Evolutionary conservation across 169 alveolate genomes (phyloP).

Genomic region (Eimeria mitis): DNA sequence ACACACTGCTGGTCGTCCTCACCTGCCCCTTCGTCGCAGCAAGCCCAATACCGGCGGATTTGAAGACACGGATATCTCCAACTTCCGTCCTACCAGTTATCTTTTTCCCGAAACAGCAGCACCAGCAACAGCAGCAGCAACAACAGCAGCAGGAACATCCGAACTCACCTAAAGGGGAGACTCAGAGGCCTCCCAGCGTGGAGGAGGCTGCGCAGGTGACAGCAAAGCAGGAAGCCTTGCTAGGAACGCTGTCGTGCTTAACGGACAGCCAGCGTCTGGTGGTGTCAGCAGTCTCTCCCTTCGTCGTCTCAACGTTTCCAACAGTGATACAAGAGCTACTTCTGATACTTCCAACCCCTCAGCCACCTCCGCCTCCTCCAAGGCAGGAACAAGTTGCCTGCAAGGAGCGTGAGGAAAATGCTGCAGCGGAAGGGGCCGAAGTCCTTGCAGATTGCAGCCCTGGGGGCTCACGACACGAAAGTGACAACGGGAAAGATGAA

Average conservation of each 20-base stretch:
- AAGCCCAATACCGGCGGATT: constrained; percentile 47
- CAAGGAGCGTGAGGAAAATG: neutral
- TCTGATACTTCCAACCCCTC: constrained; percentile 57
- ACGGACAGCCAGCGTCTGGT: constrained; percentile 57
- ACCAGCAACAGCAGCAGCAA: constrained; percentile 71
- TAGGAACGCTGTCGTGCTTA: constrained; percentile 39
- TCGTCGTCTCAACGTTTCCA: constrained; percentile 29
- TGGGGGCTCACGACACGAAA: neutral
- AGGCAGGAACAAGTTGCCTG: neutral
- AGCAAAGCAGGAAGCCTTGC: constrained; percentile 11
- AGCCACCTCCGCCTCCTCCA: constrained; percentile 67
- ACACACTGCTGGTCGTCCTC: constrained; percentile 77
- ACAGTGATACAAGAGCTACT: constrained; percentile 23
- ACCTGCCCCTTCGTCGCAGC: constrained; percentile 76
- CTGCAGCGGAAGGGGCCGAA: constrained; percentile 12
- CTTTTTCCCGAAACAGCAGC: constrained; percentile 39
- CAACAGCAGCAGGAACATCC: constrained; percentile 34
- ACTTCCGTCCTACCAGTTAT: neutral
- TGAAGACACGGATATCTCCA: constrained; percentile 50
- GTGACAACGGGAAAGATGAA: constrained; percentile 25
- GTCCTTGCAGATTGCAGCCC: neutral
- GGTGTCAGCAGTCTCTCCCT: constrained; percentile 51
- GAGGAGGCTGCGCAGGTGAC: constrained; percentile 41
- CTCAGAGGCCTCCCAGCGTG: neutral
- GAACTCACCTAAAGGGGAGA: neutral